These are phyloP conservation scores for Ganoderma resinaceum DNA, from an alignment of 1,284 basidiomycete genomes.

Conservation along the genomic window DNA sequence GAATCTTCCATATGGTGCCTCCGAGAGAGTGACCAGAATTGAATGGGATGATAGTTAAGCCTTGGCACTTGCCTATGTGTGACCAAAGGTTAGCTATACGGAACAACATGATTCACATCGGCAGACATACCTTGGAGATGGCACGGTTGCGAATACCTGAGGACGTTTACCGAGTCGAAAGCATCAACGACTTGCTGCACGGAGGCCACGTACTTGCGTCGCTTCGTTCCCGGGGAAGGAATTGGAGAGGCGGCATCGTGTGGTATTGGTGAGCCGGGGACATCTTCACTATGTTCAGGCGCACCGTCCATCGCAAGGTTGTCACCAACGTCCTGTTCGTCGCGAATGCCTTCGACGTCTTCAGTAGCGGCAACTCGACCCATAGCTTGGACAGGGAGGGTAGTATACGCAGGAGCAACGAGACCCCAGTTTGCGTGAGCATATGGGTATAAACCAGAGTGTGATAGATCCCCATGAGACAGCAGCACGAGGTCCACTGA, in stretches of 20 bases:
- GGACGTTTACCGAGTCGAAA: constrained; percentile 91
- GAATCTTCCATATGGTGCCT: constrained; percentile 98
- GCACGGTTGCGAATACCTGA: constrained; percentile 95
- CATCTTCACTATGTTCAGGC: neutral
- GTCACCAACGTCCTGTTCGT: constrained; percentile 72
- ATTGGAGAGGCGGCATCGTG: constrained; percentile 8
- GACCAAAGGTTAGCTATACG: neutral
- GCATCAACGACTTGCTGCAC: constrained; percentile 91
- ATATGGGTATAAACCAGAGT: constrained; percentile 92
- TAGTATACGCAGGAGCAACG: constrained; percentile 93
- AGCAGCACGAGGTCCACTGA: constrained; percentile 88
- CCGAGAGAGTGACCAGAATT: constrained; percentile 96
- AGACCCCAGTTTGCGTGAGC: constrained; percentile 90
- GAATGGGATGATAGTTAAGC: constrained; percentile 95
- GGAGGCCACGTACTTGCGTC: constrained; percentile 75
- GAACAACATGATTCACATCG: neutral
- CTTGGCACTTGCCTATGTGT: constrained; percentile 81
- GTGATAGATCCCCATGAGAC: constrained; percentile 91
- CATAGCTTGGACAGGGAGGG: constrained; percentile 96
- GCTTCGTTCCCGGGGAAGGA: constrained; percentile 17
- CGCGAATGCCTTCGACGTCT: constrained; percentile 81
- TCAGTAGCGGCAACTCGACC: constrained; percentile 89
- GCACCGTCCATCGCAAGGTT: constrained; percentile 1
- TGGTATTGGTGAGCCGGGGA: constrained; percentile 5
- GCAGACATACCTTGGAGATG: constrained; percentile 83